phyloP scores from a whole-genome alignment of 2,329 filamentous ascomycete species.

The Lomentospora prolificans region DNA sequence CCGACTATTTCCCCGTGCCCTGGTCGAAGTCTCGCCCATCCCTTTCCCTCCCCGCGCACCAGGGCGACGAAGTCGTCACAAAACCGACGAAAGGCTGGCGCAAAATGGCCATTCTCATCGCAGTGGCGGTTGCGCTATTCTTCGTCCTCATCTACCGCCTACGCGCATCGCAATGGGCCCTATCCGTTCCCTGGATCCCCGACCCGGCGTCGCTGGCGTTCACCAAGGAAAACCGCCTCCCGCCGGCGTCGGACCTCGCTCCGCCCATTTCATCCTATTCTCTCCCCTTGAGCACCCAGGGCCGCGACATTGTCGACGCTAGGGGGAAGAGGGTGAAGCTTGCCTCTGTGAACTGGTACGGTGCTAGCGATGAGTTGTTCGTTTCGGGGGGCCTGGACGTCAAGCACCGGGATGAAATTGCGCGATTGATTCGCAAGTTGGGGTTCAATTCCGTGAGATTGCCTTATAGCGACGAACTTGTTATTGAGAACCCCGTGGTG shows the following conservation, averaged over 20 bases:
- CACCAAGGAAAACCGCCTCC: constrained; percentile 33
- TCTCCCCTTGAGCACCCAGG: constrained; percentile 49
- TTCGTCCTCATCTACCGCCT: neutral
- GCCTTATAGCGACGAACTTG: constrained; percentile 61
- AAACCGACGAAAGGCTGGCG: no score
- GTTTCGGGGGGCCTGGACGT: constrained; percentile 55
- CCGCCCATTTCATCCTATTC: constrained; percentile 34
- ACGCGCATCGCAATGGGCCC: constrained; percentile 27
- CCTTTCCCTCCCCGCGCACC: neutral
- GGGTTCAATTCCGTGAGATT: constrained; percentile 64
- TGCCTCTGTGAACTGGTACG: constrained; percentile 61
- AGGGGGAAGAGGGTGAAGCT: constrained; percentile 49
- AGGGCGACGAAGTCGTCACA: no score
- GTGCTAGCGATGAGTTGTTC: constrained; percentile 57
- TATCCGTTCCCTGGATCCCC: constrained; percentile 37
- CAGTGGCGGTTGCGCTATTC: neutral
- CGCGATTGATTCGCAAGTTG: constrained; percentile 45
- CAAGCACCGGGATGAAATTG: constrained; percentile 51
- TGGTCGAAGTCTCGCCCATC: neutral
- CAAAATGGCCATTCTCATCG: neutral
- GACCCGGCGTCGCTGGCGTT: constrained; percentile 37
- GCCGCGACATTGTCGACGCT: constrained; percentile 51
- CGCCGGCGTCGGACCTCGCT: constrained; percentile 28
- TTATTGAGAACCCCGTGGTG: constrained; percentile 48
- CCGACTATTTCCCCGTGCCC: no score